Evolutionary conservation across 768 basidiomycete genomes (phyloP), one percentile per base, ranked within the genome.

Genomic region (Leucocoprinus birnbaumii): DNA sequence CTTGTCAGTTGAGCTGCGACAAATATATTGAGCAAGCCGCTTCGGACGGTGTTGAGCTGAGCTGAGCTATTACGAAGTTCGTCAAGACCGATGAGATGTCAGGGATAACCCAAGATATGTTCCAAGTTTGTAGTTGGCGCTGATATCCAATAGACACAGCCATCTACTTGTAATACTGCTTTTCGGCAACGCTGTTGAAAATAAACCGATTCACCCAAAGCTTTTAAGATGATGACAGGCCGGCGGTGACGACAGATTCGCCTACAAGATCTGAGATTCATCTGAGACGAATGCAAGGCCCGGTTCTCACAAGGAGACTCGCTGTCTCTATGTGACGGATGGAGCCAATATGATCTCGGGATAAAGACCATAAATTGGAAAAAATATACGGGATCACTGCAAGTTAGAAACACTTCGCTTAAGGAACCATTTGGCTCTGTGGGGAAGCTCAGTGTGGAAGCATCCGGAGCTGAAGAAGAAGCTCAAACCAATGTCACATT

Each of bases 11-110:
- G 25, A 54, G 31, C 46, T 18, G 60, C 54, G 49, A 59, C 48
- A 56, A 60, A 63, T 61, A 65, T 65, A 59, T 44, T 53, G 51
- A 48, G 55, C 26, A 43, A 21, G 48, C 47, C 50, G 48, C 26
- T 53, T 43, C 48, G 41, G 48, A 46, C 47, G 57, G 40, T 37
- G 31, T 5, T 31, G 31, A 5, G 42, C 47, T 55, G 41, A 31
- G 16, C 31, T 55, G 59, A 45, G 26, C 25, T 21, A 48, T 35
- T 43, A 42, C 35, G 21, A 48, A 48, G 21, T 35, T 45, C 45
- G 42, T 37, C 42, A 38, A 48, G 27, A 24, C 48, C 35, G 22
- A 14, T 40, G 48, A 50, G 59, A 52, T 61, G 56, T 58, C 56
- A 60, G 54, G 53, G 14, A 25, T 42, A 27, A 35, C 57, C 31